Evolutionary conservation across 2,329 filamentous ascomycete genomes (phyloP).

Genomic region (Hymenoscyphus albidus): DNA sequence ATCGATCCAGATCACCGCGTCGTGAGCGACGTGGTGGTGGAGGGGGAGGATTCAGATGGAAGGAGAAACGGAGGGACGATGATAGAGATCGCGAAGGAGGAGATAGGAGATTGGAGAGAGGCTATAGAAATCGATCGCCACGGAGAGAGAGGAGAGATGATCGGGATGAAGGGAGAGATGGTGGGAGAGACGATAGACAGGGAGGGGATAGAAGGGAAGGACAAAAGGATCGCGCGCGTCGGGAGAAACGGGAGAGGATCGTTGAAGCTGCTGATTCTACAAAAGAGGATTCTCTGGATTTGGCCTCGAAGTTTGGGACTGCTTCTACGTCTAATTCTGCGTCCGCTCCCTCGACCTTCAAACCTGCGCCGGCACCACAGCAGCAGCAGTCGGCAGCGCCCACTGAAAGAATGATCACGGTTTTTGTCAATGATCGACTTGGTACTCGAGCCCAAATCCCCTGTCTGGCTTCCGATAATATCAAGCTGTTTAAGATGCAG

Average conservation of each 20-base stretch:
- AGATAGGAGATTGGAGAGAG: slow-evolving; percentile 48
- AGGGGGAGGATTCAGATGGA: slow-evolving; percentile 55
- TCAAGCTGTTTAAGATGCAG: slow-evolving; percentile 85
- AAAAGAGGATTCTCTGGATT: slow-evolving; percentile 31
- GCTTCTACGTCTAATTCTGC: slow-evolving; percentile 4
- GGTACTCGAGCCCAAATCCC: slow-evolving; percentile 95
- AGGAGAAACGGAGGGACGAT: slow-evolving; percentile 49
- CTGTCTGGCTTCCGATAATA: slow-evolving; percentile 77
- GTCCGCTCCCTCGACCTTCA: background rate
- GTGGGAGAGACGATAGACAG: background rate
- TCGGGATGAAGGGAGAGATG: slow-evolving; percentile 12
- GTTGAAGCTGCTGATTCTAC: slow-evolving; percentile 2
- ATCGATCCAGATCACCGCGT: slow-evolving; percentile 27
- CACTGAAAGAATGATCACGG: slow-evolving; percentile 82
- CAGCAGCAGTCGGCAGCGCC: slow-evolving; percentile 17
- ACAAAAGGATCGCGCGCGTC: slow-evolving; percentile 30
- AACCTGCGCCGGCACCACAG: slow-evolving; percentile 16
- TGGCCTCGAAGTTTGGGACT: slow-evolving; percentile 33
- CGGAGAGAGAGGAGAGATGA: slow-evolving; percentile 29
- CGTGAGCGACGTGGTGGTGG: slow-evolving; percentile 32
- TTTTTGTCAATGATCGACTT: slow-evolving; percentile 90
- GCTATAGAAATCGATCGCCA: slow-evolving; percentile 44
- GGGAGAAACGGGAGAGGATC: slow-evolving; percentile 11
- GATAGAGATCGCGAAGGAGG: slow-evolving; percentile 43
- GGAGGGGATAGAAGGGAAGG: slow-evolving; percentile 22